These are phyloP conservation scores for Phyllosticta citrichinensis DNA, from an alignment of 2,329 filamentous ascomycete species.

Conservation along the genomic window DNA sequence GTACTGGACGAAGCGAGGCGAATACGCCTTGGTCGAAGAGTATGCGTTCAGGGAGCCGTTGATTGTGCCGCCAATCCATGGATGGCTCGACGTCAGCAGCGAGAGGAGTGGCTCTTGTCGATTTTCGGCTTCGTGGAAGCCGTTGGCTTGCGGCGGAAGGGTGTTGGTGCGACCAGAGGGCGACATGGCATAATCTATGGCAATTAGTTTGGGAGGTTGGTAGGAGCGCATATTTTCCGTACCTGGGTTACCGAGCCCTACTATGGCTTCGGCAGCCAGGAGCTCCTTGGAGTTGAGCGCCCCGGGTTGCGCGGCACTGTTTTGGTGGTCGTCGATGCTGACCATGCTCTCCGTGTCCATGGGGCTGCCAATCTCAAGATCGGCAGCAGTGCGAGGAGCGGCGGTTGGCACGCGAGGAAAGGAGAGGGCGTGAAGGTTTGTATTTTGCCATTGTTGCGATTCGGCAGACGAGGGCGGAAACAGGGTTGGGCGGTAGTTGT, in stretches of 20 bases:
- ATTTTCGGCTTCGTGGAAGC: constrained; percentile 35
- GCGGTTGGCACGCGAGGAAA: constrained; percentile 26
- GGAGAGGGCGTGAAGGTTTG: constrained; percentile 14
- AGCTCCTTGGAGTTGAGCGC: constrained; percentile 26
- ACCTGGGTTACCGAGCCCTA: constrained; percentile 41
- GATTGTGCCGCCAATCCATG: constrained; percentile 74
- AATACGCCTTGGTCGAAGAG: constrained; percentile 79
- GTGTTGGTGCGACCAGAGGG: constrained; percentile 24
- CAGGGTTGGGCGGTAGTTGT: constrained; percentile 19
- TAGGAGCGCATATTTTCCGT: constrained; percentile 13
- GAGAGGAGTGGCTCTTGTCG: constrained; percentile 71
- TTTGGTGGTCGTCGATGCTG: constrained; percentile 28
- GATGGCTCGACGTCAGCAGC: constrained; percentile 79
- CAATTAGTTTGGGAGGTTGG: constrained; percentile 10
- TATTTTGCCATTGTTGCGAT: constrained; percentile 17
- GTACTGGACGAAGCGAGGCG: constrained; percentile 74
- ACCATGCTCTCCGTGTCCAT: constrained; percentile 33
- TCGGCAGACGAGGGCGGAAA: constrained; percentile 22
- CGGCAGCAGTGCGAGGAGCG: constrained; percentile 18
- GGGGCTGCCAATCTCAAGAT: constrained; percentile 32
- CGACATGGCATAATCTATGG: constrained; percentile 33
- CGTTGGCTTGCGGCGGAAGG: constrained; percentile 27
- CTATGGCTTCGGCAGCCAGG: constrained; percentile 40
- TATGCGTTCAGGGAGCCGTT: constrained; percentile 79
- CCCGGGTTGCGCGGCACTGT: constrained; percentile 8